Conservation (phyloP, 2,329 filamentous ascomycete genomes). For the Colletotrichum tropicale region DNA sequence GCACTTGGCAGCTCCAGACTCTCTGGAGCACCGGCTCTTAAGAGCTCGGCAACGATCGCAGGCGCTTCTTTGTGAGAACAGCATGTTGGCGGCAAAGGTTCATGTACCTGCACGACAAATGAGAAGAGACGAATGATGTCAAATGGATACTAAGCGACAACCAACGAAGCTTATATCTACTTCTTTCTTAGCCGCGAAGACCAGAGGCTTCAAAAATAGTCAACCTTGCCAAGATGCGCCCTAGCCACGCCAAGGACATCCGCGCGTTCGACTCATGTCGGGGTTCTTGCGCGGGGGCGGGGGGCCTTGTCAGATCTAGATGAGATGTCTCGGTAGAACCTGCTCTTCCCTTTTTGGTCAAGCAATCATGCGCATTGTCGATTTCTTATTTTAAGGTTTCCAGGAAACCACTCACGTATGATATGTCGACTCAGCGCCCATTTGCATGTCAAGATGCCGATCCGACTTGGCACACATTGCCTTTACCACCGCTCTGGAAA, state of each 20-base stretch:
- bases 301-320: slow-evolving; percentile 15
- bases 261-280: slow-evolving; percentile 6
- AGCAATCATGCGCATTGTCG: slow-evolving; percentile 10
- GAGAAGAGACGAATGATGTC: not conserved
- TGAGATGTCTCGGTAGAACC: slow-evolving; percentile 12
- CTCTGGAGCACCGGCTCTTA: slow-evolving; percentile 16
- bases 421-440: slow-evolving; percentile 11
- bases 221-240: not conserved
- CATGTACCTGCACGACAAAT: not conserved
- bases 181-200: not conserved
- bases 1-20: slow-evolving; percentile 7
- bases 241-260: not conserved
- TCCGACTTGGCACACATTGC: not conserved
- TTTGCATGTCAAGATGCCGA: not conserved
- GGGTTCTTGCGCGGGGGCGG: not conserved
- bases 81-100: not conserved
- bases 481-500: not conserved
- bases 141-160: not conserved
- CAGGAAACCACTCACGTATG: slow-evolving; percentile 13
- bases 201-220: not conserved
- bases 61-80: slow-evolving; percentile 20
- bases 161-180: slow-evolving; percentile 8
- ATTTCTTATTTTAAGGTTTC: slow-evolving; percentile 11
- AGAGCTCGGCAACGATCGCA: slow-evolving; percentile 20
- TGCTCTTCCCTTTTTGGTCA: not conserved